Evolutionary conservation across 495 filamentous ascomycete species (phyloP), one percentile per base, ranked within the genome.

Genomic region (Penicillium simplicissimum): DNA sequence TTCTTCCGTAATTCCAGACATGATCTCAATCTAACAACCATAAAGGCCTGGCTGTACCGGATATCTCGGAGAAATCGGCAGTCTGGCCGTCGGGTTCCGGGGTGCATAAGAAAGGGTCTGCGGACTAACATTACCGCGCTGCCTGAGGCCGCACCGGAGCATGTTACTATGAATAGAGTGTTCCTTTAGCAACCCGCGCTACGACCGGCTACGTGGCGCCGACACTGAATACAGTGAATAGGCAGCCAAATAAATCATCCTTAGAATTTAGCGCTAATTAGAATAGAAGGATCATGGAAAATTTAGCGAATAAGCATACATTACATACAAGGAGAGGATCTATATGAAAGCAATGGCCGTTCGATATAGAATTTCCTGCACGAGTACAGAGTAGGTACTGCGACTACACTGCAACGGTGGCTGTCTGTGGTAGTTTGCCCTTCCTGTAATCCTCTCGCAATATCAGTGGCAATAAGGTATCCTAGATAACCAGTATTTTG

Each of bases 131-230:
- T 49, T 49, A 23, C 45, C 45, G 23, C 4, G 11, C 23, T 49
- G 45, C 45, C 45, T 25, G 13, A 48, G 45, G 45, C 23, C 43
- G n/a, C 14, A 8, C 34, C 61, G 61, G 61, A 55, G 40, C 55
- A 53, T 64, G 57, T 64, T 64, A 60, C 61, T 64, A 64, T 51
- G 61, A 55, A 59, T 64, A 64, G 61, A 47, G 42, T 15, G 61
- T 64, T 57, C 23, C 61, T 64, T 52, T 23, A 64, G 61, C 52
- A 64, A 64, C 57, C 42, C 28, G 33, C 42, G 40, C 14, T 35
- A n/a, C n/a, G n/a, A n/a, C n/a, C n/a, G n/a, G n/a, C n/a, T n/a
- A 54, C 45, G 19, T 45, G n/a, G 52, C 21, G 52, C 23, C 45
- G 6, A 49, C 23, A 7, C 11, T 7, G 23, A 47, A 33, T 37